Evolutionary conservation across 495 filamentous ascomycete genomes (phyloP), one percentile per base, ranked within the genome.

Genomic region (Penicillium robsamsonii): DNA sequence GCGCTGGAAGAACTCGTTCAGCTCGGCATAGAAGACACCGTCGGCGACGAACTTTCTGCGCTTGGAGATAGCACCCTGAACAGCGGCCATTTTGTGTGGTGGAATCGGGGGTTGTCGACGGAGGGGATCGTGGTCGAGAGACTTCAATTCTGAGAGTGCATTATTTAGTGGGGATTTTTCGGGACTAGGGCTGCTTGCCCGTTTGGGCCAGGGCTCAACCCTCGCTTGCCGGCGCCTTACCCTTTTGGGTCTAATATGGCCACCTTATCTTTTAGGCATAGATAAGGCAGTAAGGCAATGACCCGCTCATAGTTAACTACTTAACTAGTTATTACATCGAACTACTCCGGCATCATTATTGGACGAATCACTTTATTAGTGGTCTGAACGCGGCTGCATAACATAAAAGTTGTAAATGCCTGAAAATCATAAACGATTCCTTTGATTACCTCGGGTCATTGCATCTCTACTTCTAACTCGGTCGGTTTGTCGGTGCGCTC

Each of bases 1-100:
- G 76, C 95, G 93, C 84, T 97, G 95, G 91, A 98, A 98, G 89
- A 98, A 98, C 83, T 98, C 94, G 88, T 97, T 98, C 78, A 97
- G 81, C 81, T 98, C 94, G 81, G 95, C 95, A 79, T 97, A 98
- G 89, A 97, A 98, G 75, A 97, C 95, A 82, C 94, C 95, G 79
- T 97, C 95, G 72, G 95, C 95, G 78, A 97, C 92, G 85, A 98
- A 98, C 89, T 98, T 98, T 81, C 94, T 88, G 75, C 91, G 87
- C 89, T 98, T 98, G 73, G 93, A 97, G 78, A 88, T 86, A 75
- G 84, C 81, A 74, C 81, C 84, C 74, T 84, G 84, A 67, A 84
- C 79, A 74, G 81, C 79, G 69, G 82, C 81, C 86, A 89, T 89
- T 64, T 67, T 86, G 76, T 47, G 42, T 64, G 59, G 52, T 71